These are phyloP conservation scores for Polymyxa betae DNA, from an alignment of 208 protist genomes.

Conservation along the genomic window DNA sequence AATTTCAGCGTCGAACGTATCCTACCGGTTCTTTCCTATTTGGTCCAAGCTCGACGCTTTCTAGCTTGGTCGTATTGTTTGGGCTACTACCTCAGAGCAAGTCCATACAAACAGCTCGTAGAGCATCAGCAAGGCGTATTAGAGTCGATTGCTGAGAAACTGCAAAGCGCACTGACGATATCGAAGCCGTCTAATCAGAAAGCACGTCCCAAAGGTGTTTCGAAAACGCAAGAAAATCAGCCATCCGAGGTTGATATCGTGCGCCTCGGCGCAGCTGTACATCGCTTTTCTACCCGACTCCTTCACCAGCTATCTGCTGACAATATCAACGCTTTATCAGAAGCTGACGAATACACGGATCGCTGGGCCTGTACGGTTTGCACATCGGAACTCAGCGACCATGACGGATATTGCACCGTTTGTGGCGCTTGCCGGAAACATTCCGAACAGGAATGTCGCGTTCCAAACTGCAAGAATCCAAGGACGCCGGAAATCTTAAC, in stretches of 20 bases:
- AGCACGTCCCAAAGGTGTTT: too few species aligned
- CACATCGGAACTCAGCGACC: background rate
- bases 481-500: background rate
- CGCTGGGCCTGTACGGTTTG: background rate
- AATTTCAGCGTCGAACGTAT: background rate
- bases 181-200: background rate
- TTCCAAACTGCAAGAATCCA: background rate
- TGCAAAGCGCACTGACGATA: background rate
- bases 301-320: background rate
- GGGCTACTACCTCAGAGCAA: background rate
- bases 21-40: background rate
- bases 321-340: background rate
- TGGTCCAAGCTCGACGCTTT: background rate
- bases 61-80: background rate
- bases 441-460: constrained; percentile 5
- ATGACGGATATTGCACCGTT: background rate
- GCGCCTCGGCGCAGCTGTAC: background rate
- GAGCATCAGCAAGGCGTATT: background rate
- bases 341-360: background rate
- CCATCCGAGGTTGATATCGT: background rate
- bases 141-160: background rate
- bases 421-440: background rate
- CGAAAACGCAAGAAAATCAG: too few species aligned
- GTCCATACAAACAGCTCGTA: background rate
- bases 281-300: background rate